A percentile compares a stretch with the other conserved stretches of the same genome.
Evolutionary conservation across 31 red algal genomes (phyloP).

Genomic region (Odonthalia washingtoniensis): DNA sequence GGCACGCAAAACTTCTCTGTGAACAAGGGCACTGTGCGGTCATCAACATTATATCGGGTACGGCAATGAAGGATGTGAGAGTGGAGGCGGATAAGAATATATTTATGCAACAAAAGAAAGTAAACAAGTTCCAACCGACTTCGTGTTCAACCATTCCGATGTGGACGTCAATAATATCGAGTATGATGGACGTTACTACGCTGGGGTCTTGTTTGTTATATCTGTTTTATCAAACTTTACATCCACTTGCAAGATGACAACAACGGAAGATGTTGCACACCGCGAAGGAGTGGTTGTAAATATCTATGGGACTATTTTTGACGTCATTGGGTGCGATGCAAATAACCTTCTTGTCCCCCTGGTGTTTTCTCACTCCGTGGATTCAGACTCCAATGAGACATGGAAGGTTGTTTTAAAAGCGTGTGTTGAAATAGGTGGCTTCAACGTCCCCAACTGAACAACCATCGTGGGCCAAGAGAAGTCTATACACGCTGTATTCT

Average conservation of each 20-base stretch:
- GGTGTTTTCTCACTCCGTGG: constrained; percentile 24
- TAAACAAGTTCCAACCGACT: neutral
- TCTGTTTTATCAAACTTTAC: neutral
- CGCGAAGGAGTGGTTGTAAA: neutral
- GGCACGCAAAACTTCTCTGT: too few species aligned
- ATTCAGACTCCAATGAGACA: constrained; percentile 30
- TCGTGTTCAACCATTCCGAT: neutral
- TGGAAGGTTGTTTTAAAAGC: constrained; percentile 24
- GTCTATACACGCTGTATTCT: constrained; percentile 42
- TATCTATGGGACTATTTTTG: constrained; percentile 30
- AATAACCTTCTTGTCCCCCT: constrained; percentile 48
- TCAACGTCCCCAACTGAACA: neutral
- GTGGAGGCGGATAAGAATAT: too few species aligned
- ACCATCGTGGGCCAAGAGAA: constrained; percentile 44
- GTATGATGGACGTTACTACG: neutral
- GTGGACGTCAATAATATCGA: neutral
- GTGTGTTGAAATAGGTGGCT: neutral
- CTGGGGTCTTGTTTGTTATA: neutral
- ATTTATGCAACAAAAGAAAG: constrained; percentile 5
- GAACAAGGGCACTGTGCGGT: too few species aligned
- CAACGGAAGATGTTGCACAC: neutral
- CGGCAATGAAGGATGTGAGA: too few species aligned
- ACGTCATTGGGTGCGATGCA: constrained; percentile 28
- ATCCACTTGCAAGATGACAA: neutral
- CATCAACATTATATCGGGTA: too few species aligned